Percentiles rank a stretch among this genome's conserved stretches.
phyloP scores from a whole-genome alignment of 805 yeast genomes.

The Cyberlindnera bimundalis region DNA sequence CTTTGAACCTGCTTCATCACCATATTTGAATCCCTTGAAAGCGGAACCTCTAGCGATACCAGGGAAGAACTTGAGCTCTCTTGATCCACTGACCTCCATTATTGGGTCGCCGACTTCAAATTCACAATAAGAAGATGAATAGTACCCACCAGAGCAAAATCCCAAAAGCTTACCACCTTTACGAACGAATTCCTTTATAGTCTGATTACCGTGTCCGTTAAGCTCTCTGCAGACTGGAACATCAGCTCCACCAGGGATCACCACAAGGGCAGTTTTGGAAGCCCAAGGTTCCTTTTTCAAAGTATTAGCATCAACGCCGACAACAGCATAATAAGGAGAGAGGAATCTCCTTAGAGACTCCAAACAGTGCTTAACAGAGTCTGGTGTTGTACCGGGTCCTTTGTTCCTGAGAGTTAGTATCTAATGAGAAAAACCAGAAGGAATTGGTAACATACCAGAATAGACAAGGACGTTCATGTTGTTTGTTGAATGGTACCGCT shows the following conservation, averaged over 20 bases:
- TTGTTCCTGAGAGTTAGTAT: neutral
- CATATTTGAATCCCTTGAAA: conserved; percentile 74
- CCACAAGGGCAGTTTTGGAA: conserved; percentile 70
- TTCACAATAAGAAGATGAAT: conserved; percentile 69
- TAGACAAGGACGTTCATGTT: conserved; percentile 75
- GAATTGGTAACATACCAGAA: conserved; percentile 35
- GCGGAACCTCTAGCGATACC: conserved; percentile 84
- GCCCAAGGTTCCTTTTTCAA: conserved; percentile 86
- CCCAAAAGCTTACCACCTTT: conserved; percentile 85
- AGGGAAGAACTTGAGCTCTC: conserved; percentile 80
- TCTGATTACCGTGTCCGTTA: conserved; percentile 63
- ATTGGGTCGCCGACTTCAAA: conserved; percentile 71
- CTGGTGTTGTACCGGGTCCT: conserved; percentile 83
- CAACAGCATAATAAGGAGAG: conserved; percentile 87
- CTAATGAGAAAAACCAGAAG: neutral
- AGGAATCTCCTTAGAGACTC: conserved; percentile 71
- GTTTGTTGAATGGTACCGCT: neutral
- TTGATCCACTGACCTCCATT: conserved; percentile 79
- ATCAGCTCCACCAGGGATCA: conserved; percentile 97
- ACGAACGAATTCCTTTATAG: conserved; percentile 60
- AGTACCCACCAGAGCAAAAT: conserved; percentile 95
- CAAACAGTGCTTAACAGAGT: conserved; percentile 78
- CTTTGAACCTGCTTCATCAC: conserved; percentile 70
- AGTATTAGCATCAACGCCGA: conserved; percentile 59
- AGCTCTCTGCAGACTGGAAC: conserved; percentile 74